Percentiles rank a stretch among this genome's conserved stretches.
Conservation (phyloP, 257 asterid genomes). For the Thymus quinquecostatus region DNA sequence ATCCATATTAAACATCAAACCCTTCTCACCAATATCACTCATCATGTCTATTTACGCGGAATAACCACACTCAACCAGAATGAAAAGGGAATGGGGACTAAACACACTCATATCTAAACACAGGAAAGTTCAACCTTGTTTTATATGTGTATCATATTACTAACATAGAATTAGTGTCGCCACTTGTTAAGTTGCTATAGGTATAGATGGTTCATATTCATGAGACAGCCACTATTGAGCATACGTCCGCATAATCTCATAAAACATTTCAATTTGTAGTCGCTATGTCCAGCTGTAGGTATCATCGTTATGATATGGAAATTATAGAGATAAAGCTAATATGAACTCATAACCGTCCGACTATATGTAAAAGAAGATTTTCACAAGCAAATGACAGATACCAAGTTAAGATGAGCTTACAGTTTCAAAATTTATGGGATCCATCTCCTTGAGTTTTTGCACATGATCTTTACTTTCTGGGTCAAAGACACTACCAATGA, state of each 20-base stretch:
- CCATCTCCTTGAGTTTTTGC: conserved; percentile 97
- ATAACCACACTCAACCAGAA: conserved; percentile 1
- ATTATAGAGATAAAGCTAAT: background rate
- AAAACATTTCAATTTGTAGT: background rate
- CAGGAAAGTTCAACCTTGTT: background rate
- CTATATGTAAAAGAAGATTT: conserved; percentile 1
- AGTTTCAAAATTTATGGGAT: conserved; percentile 91
- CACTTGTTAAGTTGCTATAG: background rate
- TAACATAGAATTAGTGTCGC: background rate
- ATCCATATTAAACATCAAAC: background rate
- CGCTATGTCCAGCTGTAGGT: conserved; percentile 3
- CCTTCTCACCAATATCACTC: background rate
- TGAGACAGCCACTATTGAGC: background rate
- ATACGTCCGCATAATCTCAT: background rate
- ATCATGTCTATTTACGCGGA: background rate
- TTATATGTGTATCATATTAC: background rate
- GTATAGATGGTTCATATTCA: background rate
- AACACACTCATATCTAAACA: too few species aligned
- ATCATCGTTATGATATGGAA: background rate
- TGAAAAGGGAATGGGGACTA: background rate
- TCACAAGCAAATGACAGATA: conserved; percentile 19
- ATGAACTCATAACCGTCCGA: background rate
- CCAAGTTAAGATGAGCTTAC: conserved; percentile 50
- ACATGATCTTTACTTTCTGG: conserved; percentile 74
- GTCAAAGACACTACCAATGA: conserved; percentile 94